Percentiles rank a stretch among this genome's conserved stretches.
These are phyloP conservation scores for Ashbya aceris DNA, from an alignment of 1,139 yeast genomes.

Conservation along the genomic window DNA sequence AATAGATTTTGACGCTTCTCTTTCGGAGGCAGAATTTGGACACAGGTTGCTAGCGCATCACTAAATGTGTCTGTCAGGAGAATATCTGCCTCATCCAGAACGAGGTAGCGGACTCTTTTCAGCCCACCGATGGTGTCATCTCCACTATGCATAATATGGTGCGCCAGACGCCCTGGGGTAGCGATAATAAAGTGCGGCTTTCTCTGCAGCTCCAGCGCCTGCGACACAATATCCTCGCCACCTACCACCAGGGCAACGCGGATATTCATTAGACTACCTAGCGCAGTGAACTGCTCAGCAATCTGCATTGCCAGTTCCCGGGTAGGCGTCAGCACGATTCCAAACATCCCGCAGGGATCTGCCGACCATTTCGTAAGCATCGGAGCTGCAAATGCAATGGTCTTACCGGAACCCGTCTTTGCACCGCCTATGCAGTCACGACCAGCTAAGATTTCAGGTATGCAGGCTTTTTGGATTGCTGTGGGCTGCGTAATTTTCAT, in stretches of 20 bases:
- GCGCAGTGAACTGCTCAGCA: conserved; percentile 90
- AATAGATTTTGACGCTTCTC: conserved; percentile 73
- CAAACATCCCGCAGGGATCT: conserved; percentile 90
- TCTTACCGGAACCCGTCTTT: conserved; percentile 96
- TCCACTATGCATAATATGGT: conserved; percentile 80
- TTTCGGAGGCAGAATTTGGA: conserved; percentile 61
- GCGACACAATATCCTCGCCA: conserved; percentile 86
- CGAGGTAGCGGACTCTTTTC: conserved; percentile 67
- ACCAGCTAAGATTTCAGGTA: conserved; percentile 70
- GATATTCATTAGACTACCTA: conserved; percentile 84
- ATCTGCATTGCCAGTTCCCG: conserved; percentile 93
- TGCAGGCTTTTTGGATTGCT: conserved; percentile 77
- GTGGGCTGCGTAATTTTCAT: conserved; percentile 84
- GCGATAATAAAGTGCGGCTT: conserved; percentile 94
- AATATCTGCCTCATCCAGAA: conserved; percentile 94
- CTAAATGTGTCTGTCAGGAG: conserved; percentile 77
- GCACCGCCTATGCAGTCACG: conserved; percentile 97
- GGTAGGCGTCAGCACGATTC: conserved; percentile 85
- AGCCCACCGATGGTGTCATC: conserved; percentile 80
- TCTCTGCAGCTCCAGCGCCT: conserved; percentile 68
- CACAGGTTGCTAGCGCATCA: conserved; percentile 64
- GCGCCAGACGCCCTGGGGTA: conserved; percentile 95
- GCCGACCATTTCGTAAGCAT: conserved; percentile 90
- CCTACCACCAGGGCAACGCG: conserved; percentile 80
- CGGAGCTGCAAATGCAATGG: conserved; percentile 95